Conservation (phyloP, 2,329 filamentous ascomycete species). For the Aureobasidium sp. region DNA sequence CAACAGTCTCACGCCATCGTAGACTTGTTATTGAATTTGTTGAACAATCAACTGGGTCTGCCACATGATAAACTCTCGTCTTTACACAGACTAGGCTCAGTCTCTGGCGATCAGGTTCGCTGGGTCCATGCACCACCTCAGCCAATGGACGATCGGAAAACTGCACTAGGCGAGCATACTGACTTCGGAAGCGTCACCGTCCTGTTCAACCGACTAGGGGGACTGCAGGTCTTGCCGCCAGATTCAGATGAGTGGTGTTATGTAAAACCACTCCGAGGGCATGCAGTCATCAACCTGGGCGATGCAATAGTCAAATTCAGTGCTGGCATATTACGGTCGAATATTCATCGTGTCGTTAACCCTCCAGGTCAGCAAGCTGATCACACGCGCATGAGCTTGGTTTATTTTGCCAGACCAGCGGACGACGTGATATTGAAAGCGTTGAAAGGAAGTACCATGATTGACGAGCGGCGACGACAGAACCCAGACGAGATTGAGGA, state of each 20-base stretch:
- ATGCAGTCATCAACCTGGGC: conserved; percentile 43
- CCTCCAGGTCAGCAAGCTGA: conserved; percentile 20
- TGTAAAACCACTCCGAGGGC: conserved; percentile 45
- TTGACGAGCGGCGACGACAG: conserved; percentile 23
- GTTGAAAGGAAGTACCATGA: conserved; percentile 28
- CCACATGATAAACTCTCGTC: conserved; percentile 35
- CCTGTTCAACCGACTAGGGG: conserved; percentile 51
- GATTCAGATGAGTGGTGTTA: conserved; percentile 41
- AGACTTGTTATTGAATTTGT: conserved; percentile 36
- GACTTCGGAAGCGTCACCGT: conserved; percentile 52
- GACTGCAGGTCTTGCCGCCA: conserved; percentile 43
- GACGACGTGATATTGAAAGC: conserved; percentile 22
- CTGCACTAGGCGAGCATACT: conserved; percentile 47
- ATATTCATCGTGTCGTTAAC: conserved; percentile 23
- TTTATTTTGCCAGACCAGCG: conserved; percentile 19
- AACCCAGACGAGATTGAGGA: conserved; percentile 19
- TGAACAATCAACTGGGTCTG: conserved; percentile 41
- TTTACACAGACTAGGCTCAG: conserved; percentile 39
- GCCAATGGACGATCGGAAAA: conserved; percentile 34
- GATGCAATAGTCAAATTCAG: conserved; percentile 43
- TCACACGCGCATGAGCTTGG: conserved; percentile 19
- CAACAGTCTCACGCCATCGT: conserved; percentile 40
- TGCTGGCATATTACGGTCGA: conserved; percentile 31
- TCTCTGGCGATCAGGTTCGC: conserved; percentile 49
- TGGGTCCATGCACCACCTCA: conserved; percentile 47